These are phyloP conservation scores for Mycena kentingensis DNA, from an alignment of 768 basidiomycete genomes.

Conservation along the genomic window DNA sequence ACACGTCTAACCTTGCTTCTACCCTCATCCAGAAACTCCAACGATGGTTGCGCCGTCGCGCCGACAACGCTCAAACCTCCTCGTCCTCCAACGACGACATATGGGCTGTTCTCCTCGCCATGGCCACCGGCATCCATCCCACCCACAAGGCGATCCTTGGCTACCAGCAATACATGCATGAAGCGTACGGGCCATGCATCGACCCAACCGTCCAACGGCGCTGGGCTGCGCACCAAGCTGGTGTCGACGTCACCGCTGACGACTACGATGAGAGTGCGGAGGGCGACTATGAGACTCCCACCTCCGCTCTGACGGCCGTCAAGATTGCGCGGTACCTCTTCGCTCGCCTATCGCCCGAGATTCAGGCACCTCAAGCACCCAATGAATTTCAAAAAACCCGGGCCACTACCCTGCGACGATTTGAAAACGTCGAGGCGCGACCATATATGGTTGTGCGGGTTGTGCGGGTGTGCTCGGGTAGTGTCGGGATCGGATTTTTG, in stretches of 20 bases:
- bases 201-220: neutral
- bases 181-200: neutral
- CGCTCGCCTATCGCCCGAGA: neutral
- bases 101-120: neutral
- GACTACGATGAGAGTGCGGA: neutral
- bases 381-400: no score
- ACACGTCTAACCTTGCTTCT: neutral
- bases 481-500: no score
- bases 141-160: constrained; percentile 4
- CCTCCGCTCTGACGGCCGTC: neutral
- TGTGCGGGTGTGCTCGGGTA: no score
- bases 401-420: no score
- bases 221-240: neutral
- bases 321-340: neutral
- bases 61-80: neutral
- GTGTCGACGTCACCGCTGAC: neutral
- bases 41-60: constrained; percentile 8
- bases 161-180: constrained; percentile 11
- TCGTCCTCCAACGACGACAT: neutral
- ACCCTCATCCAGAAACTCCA: constrained; percentile 8
- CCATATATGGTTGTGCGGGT: no score
- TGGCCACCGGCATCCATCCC: neutral
- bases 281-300: neutral
- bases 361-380: no score
- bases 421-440: no score